Conservation (phyloP, 305 asterid species). For the Solanum hybrid region DNA sequence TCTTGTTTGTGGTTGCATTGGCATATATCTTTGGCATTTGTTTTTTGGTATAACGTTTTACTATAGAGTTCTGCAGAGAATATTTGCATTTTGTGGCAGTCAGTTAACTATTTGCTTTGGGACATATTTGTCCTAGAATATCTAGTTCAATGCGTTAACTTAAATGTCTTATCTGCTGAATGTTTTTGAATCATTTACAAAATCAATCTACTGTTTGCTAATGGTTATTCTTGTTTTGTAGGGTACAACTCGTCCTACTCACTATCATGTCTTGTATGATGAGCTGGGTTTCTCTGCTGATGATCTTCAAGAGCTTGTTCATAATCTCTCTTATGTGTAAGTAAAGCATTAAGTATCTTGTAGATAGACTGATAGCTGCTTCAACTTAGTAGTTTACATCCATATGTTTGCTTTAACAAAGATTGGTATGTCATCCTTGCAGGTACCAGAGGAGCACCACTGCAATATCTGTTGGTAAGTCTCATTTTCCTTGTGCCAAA, state of each 20-base stretch:
- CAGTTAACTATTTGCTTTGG: not conserved
- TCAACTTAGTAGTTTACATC: not conserved
- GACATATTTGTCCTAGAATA: not conserved
- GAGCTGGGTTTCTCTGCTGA: slow-evolving; percentile 73
- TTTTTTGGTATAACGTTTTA: not conserved
- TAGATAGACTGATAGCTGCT: not conserved
- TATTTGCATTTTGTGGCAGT: not conserved
- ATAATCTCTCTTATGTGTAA: slow-evolving; percentile 81
- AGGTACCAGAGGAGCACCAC: slow-evolving; percentile 97
- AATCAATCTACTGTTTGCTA: not conserved
- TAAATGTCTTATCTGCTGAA: not conserved
- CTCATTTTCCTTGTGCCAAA: not conserved
- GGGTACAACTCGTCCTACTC: slow-evolving; percentile 94
- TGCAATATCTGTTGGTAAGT: slow-evolving; percentile 83
- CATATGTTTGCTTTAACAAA: not conserved
- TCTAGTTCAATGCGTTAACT: not conserved
- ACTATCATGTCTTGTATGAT: slow-evolving; percentile 64
- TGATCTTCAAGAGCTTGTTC: slow-evolving; percentile 82
- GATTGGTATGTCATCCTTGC: slow-evolving; percentile 8
- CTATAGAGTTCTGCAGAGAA: not conserved
- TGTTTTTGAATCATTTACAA: not conserved
- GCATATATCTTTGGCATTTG: not conserved
- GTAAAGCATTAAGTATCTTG: slow-evolving; percentile 1
- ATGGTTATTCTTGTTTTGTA: not conserved
- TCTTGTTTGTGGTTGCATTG: not conserved